Evolutionary conservation across 345 rosid species (phyloP).

Genomic region (Gossypium turneri): DNA sequence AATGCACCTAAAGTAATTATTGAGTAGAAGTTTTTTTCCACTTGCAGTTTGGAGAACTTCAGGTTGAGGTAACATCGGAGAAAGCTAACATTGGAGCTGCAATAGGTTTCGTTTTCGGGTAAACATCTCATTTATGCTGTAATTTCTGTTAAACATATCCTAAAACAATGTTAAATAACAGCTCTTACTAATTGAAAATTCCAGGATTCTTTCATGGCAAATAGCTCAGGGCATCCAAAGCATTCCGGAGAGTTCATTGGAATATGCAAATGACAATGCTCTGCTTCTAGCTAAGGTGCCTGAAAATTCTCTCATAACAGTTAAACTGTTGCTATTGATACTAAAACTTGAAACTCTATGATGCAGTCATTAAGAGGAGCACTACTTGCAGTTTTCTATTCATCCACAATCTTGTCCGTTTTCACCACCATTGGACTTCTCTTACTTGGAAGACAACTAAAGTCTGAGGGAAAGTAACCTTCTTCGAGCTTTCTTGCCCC

Average conservation of each 20-base stretch:
- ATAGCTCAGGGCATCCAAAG: constrained; percentile 68
- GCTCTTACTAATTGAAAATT: constrained; percentile 20
- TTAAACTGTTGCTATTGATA: neutral
- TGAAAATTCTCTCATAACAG: constrained; percentile 7
- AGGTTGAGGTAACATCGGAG: constrained; percentile 64
- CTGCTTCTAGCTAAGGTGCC: constrained; percentile 69
- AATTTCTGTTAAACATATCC: neutral
- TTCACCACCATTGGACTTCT: constrained; percentile 57
- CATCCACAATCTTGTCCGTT: constrained; percentile 60
- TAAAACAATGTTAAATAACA: neutral
- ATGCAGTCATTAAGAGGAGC: constrained; percentile 84
- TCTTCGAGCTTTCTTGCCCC: neutral
- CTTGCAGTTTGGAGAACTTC: constrained; percentile 89
- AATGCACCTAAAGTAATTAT: neutral
- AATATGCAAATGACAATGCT: constrained; percentile 92
- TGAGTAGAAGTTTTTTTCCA: neutral
- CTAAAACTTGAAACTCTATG: constrained; percentile 16
- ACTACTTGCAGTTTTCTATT: constrained; percentile 56
- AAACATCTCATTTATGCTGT: neutral
- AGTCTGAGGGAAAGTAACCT: constrained; percentile 47
- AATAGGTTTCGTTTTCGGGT: neutral
- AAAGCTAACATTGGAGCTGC: constrained; percentile 76
- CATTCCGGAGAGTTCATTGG: constrained; percentile 73
- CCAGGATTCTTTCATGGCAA: constrained; percentile 81
- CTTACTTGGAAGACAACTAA: constrained; percentile 57